Conservation (phyloP, 352 stramenopile genomes). For the Lagenidium sp. region DNA sequence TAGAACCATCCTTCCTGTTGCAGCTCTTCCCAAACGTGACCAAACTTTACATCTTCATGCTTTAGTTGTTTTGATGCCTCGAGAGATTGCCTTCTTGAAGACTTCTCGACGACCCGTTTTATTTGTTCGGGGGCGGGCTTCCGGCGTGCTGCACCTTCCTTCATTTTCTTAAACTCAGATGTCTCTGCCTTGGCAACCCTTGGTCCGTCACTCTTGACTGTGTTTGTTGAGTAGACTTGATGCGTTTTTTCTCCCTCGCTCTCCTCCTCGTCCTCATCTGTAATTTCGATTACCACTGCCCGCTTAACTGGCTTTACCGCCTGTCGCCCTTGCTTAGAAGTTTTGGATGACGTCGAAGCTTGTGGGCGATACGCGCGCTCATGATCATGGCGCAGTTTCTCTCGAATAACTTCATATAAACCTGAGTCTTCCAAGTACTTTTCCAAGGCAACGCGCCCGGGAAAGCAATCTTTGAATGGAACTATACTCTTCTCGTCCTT, state of each 20-base stretch:
- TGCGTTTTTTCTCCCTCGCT: constrained; percentile 5
- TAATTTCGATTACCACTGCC: constrained; percentile 7
- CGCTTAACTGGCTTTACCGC: not conserved
- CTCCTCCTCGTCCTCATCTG: constrained; percentile 14
- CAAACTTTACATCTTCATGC: constrained; percentile 71
- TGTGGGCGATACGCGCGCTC: constrained; percentile 1
- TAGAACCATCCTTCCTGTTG: constrained; percentile 45
- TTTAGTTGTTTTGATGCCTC: too few species aligned
- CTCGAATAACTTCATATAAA: constrained; percentile 28
- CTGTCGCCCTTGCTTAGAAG: not conserved
- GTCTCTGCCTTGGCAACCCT: too few species aligned
- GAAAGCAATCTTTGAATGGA: constrained; percentile 37
- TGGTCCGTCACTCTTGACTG: too few species aligned
- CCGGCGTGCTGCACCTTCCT: constrained; percentile 1
- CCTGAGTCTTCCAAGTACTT: constrained; percentile 24
- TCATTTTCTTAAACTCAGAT: too few species aligned
- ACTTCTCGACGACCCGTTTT: constrained; percentile 7
- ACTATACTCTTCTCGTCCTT: constrained; percentile 17
- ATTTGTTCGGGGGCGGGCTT: constrained; percentile 3
- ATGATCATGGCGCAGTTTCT: constrained; percentile 33
- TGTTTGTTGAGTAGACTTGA: too few species aligned
- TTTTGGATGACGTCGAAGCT: too few species aligned
- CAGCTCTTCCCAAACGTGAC: constrained; percentile 39
- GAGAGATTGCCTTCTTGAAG: too few species aligned
- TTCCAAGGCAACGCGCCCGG: constrained; percentile 31